These are phyloP conservation scores for Daedaleopsis nitida DNA, from an alignment of 768 basidiomycete genomes.

Conservation along the genomic window DNA sequence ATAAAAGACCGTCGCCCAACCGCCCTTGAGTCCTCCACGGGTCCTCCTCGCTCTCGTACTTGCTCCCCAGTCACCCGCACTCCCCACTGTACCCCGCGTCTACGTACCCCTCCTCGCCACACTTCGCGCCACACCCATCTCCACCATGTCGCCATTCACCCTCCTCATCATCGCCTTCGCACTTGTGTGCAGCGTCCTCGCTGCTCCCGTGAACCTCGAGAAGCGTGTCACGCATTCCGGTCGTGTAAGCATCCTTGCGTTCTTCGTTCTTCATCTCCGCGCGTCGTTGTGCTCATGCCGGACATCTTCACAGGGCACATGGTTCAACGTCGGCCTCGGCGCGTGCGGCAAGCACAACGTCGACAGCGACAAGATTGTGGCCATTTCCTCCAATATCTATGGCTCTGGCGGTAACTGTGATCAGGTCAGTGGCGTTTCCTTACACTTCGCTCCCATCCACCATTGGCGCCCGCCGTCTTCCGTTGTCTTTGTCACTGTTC, in stretches of 20 bases:
- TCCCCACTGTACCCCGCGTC: background rate
- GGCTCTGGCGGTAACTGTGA: constrained; percentile 57
- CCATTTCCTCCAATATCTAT: constrained; percentile 58
- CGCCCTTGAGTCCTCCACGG: constrained; percentile 16
- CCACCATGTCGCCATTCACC: constrained; percentile 43
- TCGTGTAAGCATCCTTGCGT: constrained; percentile 42
- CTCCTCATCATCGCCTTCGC: constrained; percentile 40
- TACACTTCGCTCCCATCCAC: too few species aligned
- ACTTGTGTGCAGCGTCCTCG: constrained; percentile 43
- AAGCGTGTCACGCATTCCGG: constrained; percentile 58
- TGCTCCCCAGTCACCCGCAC: constrained; percentile 25
- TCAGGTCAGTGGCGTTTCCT: constrained; percentile 45
- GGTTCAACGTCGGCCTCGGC: constrained; percentile 59
- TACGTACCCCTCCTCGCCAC: constrained; percentile 10
- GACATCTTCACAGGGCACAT: constrained; percentile 56
- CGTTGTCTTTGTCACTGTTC: constrained; percentile 10
- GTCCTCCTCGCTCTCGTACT: constrained; percentile 26
- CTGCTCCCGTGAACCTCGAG: constrained; percentile 52
- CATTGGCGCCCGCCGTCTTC: too few species aligned
- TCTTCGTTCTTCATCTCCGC: background rate
- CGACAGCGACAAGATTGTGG: constrained; percentile 58
- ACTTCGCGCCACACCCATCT: constrained; percentile 14
- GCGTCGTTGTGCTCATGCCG: background rate
- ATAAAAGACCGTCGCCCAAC: constrained; percentile 24
- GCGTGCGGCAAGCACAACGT: constrained; percentile 62